Conservation (phyloP, 2,329 filamentous ascomycete species). For the Myotisia sp. region DNA sequence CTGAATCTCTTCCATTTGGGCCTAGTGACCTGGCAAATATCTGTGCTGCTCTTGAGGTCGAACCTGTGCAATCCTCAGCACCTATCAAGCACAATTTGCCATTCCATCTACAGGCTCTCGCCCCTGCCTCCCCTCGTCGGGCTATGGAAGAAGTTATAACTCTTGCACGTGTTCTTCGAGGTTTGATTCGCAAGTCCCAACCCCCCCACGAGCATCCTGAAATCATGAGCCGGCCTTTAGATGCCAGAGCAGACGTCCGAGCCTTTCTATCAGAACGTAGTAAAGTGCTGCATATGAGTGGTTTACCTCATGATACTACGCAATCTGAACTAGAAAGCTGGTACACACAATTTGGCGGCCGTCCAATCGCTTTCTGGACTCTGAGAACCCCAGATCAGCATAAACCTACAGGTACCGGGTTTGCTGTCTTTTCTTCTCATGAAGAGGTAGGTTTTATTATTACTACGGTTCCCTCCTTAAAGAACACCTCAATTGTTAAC, state of each 20-base stretch:
- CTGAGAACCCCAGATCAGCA: constrained; percentile 94
- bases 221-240: constrained; percentile 87
- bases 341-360: constrained; percentile 97
- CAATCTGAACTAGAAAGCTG: constrained; percentile 98
- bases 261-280: constrained; percentile 92
- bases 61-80: constrained; percentile 91
- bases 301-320: constrained; percentile 91
- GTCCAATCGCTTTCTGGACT: constrained; percentile 98
- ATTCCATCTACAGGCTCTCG: constrained; percentile 91
- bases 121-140: constrained; percentile 83
- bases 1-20: constrained; percentile 90
- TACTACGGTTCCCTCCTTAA: no score
- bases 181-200: constrained; percentile 90
- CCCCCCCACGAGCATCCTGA: constrained; percentile 86
- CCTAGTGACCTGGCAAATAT: constrained; percentile 94
- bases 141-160: constrained; percentile 98
- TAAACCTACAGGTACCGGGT: constrained; percentile 97
- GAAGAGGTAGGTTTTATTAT: constrained; percentile 62
- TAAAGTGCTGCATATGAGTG: constrained; percentile 97
- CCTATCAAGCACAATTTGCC: constrained; percentile 98
- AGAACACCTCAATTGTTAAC: constrained; percentile 8
- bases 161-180: constrained; percentile 77
- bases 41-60: constrained; percentile 92
- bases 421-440: constrained; percentile 96
- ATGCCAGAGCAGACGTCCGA: constrained; percentile 87